Evolutionary conservation across 1,139 yeast genomes (phyloP), one percentile per base, ranked within the genome.

Genomic region (Debaryomyces coudertii): DNA sequence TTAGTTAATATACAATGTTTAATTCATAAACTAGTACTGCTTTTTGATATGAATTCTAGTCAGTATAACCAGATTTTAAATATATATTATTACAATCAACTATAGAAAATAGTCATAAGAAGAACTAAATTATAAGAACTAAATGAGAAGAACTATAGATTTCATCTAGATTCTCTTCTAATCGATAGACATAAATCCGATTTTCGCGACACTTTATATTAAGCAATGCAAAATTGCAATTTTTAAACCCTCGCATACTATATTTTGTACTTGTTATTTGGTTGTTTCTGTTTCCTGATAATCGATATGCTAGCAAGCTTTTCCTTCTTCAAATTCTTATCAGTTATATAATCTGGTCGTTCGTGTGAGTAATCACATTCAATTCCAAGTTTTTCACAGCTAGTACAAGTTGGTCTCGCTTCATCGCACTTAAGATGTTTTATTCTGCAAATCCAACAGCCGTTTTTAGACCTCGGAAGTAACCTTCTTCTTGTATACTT

Each of bases 371-470:
- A 75, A 57, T 75, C 80, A 57, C 80, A 75, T 22, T 56, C 62
- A 42, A 75, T 68, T n/a, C 77, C 77, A 54, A 71, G 72, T 45
- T 69, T 71, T 4, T 51, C 43, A 55, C 80, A 75, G 42, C 69
- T 65, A 9, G 69, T 55, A 54, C 80, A 75, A 9, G 53, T 53
- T 0, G 80, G 80, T 50, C 68, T 63, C 2, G 44, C 46, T 52
- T 75, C 80, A 52, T 75, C 77, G 55, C 80, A 75, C 55, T 75
- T 75, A 51, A 76, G 64, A 56, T 76, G 80, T 54, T 77, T 76
- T 47, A 76, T 71, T 44, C 81, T 65, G 53, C 82, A 77, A 42
- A 73, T 71, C 78, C 77, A 77, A 54, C 82, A 77, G 0, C 81
- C 82, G 34, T 61, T 68, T 46, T 69, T 71, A 5, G 78, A 69